Evolutionary conservation across 306 rosid genomes (phyloP), one percentile per base, ranked within the genome.

Genomic region (Vigna reflexopilosa): DNA sequence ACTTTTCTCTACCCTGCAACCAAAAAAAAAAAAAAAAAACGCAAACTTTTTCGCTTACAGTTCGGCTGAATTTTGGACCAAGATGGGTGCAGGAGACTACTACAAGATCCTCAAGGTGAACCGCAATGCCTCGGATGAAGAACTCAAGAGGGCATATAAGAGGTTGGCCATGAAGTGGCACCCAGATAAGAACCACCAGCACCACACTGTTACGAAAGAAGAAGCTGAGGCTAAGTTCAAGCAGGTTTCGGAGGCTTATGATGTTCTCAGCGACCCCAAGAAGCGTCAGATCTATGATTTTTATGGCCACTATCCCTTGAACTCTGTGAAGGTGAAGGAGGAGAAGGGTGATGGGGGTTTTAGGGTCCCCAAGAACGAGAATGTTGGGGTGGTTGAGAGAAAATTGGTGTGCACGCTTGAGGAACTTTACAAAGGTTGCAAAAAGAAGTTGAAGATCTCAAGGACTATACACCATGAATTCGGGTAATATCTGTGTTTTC

Each of bases 371-470:
- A 79, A 71, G 45, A 47, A 22, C 4, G 42, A 20, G 36, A 78
- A 78, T 9, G 22, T 70, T 10, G 16, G 47, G 20, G 57, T 22
- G 3, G 75, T 70, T 38, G 94, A 90, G 89, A 84, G 69, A 75
- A 91, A 87, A 65, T 62, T 91, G 77, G 57, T 13, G 26, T 90
- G 91, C n/a, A 70, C 80, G 42, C 81, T 91, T 80, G 97, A 92
- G 69, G 93, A 92, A 32, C 90, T 92, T 68, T 92, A 85, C 80
- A 87, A 68, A 40, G 97, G 94, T 34, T 82, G 85, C 48, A 77
- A 83, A 26, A 88, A 30, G 81, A 90, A 84, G 80, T 72, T 90
- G 86, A 88, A 59, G 79, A 87, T 91, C 85, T 84, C 91, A 2
- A 85, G 93, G 55, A 84, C 76, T 40, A 86, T 85, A 49, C 79